Evolutionary conservation across 1,284 basidiomycete genomes (phyloP).

Genomic region (Trichosporon coremiiforme): DNA sequence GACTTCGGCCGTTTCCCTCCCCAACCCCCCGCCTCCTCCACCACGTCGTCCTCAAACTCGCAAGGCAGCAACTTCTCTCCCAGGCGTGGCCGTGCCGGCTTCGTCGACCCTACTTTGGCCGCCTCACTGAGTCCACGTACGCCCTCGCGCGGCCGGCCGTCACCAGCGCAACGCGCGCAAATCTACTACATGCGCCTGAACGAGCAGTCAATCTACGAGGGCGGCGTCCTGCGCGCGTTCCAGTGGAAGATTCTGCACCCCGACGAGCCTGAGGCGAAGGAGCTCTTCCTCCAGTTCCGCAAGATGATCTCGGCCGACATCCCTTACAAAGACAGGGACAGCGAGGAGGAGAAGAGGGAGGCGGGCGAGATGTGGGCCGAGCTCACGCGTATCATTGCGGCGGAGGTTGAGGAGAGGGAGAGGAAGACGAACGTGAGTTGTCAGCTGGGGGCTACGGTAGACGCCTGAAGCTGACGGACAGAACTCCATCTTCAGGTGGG

Average conservation of each 20-base stretch:
- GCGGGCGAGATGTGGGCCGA: constrained; percentile 7
- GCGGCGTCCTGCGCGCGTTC: constrained; percentile 6
- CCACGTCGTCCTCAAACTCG: background rate
- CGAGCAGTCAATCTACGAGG: constrained; percentile 12
- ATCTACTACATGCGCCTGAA: background rate
- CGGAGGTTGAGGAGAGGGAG: constrained; percentile 1
- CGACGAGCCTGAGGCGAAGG: background rate
- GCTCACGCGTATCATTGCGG: background rate
- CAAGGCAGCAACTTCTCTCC: background rate
- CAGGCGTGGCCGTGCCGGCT: too few relatives aligned
- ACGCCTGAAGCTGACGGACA: background rate
- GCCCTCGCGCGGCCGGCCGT: background rate
- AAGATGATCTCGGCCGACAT: background rate
- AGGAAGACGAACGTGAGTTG: background rate
- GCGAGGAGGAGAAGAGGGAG: background rate
- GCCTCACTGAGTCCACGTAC: background rate
- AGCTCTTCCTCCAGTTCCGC: constrained; percentile 10
- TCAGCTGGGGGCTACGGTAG: background rate
- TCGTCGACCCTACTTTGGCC: too few relatives aligned
- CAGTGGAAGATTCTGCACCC: constrained; percentile 2
- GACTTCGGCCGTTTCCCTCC: constrained; percentile 1
- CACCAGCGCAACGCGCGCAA: background rate
- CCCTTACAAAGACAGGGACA: background rate
- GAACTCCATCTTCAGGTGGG: constrained; percentile 12
- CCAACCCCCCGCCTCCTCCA: background rate